A percentile compares a stretch with the other conserved stretches of the same genome.
Conservation (phyloP, 2,329 filamentous ascomycete species). For the Ilyonectria mors-panacis region DNA sequence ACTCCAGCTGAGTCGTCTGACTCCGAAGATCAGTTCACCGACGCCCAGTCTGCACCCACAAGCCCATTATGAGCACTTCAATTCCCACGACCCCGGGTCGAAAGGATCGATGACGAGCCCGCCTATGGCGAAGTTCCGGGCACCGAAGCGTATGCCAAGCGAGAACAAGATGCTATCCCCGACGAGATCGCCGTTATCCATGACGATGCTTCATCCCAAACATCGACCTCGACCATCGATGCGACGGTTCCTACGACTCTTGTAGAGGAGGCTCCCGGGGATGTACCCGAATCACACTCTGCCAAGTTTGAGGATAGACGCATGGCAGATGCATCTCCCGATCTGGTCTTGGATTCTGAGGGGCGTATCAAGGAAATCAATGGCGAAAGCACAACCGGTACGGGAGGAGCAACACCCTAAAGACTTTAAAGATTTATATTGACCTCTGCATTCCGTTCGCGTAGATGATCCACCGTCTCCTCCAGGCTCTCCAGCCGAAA, state of each 20-base stretch:
- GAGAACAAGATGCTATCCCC: slow-evolving; percentile 70
- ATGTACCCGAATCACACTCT: slow-evolving; percentile 58
- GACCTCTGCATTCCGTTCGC: slow-evolving; percentile 42
- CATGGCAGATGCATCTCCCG: slow-evolving; percentile 67
- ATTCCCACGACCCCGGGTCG: slow-evolving; percentile 71
- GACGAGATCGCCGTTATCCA: slow-evolving; percentile 71
- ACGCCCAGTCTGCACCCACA: slow-evolving; percentile 70
- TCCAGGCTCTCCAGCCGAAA: slow-evolving; percentile 49
- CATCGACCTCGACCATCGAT: slow-evolving; percentile 39
- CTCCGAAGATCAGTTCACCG: slow-evolving; percentile 79
- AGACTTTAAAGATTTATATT: slow-evolving; percentile 38
- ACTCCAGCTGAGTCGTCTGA: slow-evolving; percentile 67
- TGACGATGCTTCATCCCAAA: slow-evolving; percentile 43
- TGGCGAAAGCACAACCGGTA: slow-evolving; percentile 49
- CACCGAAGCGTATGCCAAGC: slow-evolving; percentile 69
- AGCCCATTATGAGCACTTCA: slow-evolving; percentile 62
- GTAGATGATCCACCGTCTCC: slow-evolving; percentile 48
- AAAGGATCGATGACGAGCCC: slow-evolving; percentile 67
- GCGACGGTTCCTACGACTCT: slow-evolving; percentile 64
- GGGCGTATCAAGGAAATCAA: slow-evolving; percentile 55
- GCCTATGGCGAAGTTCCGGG: slow-evolving; percentile 74
- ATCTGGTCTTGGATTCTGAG: slow-evolving; percentile 64
- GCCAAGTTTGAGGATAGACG: slow-evolving; percentile 62
- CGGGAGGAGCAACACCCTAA: slow-evolving; percentile 44
- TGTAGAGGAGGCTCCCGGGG: slow-evolving; percentile 66